Evolutionary conservation across 495 filamentous ascomycete genomes (phyloP).

Genomic region (Lophiostoma macrostomum): DNA sequence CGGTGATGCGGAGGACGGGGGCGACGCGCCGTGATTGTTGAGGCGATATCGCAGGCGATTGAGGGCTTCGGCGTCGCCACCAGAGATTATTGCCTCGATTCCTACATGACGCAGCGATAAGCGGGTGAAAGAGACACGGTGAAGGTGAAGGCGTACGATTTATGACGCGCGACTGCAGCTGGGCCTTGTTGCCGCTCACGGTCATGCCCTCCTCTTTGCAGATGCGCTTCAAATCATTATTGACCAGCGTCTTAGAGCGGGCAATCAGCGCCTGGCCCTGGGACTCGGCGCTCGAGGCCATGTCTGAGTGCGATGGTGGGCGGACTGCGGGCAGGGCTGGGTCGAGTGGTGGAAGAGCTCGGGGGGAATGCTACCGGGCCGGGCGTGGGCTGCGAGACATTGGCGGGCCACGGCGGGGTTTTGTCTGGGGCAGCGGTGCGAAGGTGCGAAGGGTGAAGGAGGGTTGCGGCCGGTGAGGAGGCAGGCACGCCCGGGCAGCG

Average conservation of each 20-base stretch:
- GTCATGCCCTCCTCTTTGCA: conserved; percentile 65
- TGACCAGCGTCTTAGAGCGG: conserved; percentile 60
- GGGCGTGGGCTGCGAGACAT: not conserved
- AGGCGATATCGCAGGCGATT: conserved; percentile 27
- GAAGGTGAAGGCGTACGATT: conserved; percentile 56
- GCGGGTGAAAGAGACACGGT: not conserved
- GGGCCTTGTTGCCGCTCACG: conserved; percentile 75
- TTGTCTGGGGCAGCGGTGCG: no score
- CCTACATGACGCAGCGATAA: conserved; percentile 9
- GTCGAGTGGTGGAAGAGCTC: not conserved
- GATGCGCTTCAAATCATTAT: conserved; percentile 70
- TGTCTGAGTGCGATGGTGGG: conserved; percentile 3
- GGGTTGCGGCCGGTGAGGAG: no score
- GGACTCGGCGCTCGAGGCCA: conserved; percentile 49
- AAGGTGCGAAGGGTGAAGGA: no score
- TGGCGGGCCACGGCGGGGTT: no score
- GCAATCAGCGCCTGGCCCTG: conserved; percentile 40
- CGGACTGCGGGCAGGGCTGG: not conserved
- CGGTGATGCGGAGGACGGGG: conserved; percentile 6
- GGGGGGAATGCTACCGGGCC: not conserved
- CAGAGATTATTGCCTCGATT: conserved; percentile 6
- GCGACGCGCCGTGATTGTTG: conserved; percentile 25
- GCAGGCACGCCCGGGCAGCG: no score
- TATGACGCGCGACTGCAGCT: conserved; percentile 73
- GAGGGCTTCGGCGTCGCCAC: conserved; percentile 15